A percentile compares a stretch with the other conserved stretches of the same genome.
Evolutionary conservation across 2,329 filamentous ascomycete species (phyloP).

Genomic region (Apiospora sp.): DNA sequence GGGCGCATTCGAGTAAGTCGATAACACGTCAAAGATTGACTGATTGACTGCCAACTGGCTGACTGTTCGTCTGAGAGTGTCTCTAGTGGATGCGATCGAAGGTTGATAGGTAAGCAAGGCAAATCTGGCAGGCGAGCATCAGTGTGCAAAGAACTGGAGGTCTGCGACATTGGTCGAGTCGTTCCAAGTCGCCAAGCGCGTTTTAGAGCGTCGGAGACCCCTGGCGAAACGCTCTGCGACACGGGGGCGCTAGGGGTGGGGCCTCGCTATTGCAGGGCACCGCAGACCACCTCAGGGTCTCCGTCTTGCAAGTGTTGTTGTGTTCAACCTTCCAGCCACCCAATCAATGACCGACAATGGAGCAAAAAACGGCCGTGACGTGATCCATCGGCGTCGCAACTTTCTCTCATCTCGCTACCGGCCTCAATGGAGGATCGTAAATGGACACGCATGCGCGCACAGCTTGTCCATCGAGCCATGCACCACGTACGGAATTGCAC

Average conservation of each 20-base stretch:
- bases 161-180: conserved; percentile 13
- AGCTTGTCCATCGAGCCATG: conserved; percentile 2
- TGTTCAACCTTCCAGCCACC: background rate
- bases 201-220: conserved; percentile 28
- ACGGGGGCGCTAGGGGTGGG: conserved; percentile 21
- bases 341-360: background rate
- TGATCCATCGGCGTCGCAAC: conserved; percentile 9
- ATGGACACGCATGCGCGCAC: background rate
- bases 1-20: background rate
- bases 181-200: conserved; percentile 26
- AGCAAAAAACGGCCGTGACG: background rate
- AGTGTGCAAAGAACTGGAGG: background rate
- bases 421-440: background rate
- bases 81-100: background rate
- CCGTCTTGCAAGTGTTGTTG: background rate
- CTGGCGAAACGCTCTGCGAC: conserved; percentile 30
- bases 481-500: background rate
- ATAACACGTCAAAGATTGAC: background rate
- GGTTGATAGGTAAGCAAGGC: background rate
- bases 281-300: background rate
- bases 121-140: background rate
- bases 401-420: background rate
- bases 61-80: background rate
- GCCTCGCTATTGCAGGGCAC: background rate
- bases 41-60: background rate